Conservation (phyloP, 2,329 filamentous ascomycete species). For the Aspergillus carbonarius region DNA sequence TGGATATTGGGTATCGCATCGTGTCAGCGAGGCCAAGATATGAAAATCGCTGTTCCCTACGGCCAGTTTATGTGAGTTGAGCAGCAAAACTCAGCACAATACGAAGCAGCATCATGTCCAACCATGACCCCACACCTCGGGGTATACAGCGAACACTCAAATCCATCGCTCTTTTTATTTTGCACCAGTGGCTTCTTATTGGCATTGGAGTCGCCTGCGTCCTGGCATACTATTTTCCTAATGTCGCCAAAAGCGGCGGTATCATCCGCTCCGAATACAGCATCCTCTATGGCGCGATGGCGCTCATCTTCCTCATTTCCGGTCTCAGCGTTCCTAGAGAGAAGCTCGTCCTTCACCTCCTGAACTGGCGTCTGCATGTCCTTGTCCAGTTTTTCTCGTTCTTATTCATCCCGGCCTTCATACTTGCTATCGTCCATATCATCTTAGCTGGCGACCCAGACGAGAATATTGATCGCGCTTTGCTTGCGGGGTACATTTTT, state of each 20-base stretch:
- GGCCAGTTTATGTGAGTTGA: background rate
- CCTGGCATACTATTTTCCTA: slow-evolving; percentile 56
- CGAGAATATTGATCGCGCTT: slow-evolving; percentile 57
- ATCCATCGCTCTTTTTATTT: slow-evolving; percentile 27
- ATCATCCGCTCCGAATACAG: slow-evolving; percentile 42
- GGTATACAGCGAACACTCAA: slow-evolving; percentile 18
- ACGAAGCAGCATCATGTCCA: background rate
- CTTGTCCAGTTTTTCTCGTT: slow-evolving; percentile 68
- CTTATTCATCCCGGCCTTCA: slow-evolving; percentile 62
- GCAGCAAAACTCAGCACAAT: background rate
- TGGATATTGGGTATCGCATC: background rate
- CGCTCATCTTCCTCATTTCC: slow-evolving; percentile 69
- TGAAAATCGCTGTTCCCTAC: background rate
- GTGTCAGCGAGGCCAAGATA: background rate
- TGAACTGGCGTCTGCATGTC: slow-evolving; percentile 67
- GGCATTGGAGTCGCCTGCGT: slow-evolving; percentile 56
- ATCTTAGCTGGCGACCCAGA: slow-evolving; percentile 50
- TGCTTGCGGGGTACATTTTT: slow-evolving; percentile 67
- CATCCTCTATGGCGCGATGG: slow-evolving; percentile 67
- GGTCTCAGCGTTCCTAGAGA: slow-evolving; percentile 66
- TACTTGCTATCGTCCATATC: slow-evolving; percentile 57
- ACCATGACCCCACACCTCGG: background rate
- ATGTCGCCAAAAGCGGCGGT: slow-evolving; percentile 49
- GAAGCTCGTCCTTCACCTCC: slow-evolving; percentile 61
- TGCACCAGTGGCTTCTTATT: slow-evolving; percentile 65